phyloP scores from a whole-genome alignment of 768 basidiomycete species.

The Brasilioporus rufonigricans region DNA sequence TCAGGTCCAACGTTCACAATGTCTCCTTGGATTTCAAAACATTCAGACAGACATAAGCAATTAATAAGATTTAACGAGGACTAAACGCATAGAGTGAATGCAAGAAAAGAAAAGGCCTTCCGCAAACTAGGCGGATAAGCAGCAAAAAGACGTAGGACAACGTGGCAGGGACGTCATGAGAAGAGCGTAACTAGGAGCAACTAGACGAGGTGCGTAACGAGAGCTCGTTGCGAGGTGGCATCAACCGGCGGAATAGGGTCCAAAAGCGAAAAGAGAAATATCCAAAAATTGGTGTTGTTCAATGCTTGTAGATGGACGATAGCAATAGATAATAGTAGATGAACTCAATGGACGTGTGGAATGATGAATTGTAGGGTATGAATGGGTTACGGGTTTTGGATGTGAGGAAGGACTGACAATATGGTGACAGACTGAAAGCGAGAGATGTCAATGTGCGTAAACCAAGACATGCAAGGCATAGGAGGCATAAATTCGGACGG shows the following conservation, averaged over 20 bases:
- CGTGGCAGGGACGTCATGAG: constrained; percentile 16
- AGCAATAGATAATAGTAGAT: constrained; percentile 29
- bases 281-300: constrained; percentile 6
- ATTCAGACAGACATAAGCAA: constrained; percentile 10
- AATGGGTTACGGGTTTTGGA: constrained; percentile 1
- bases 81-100: constrained; percentile 1
- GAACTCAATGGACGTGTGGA: constrained; percentile 20
- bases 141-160: constrained; percentile 8
- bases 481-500: constrained; percentile 3
- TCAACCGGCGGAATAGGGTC: constrained; percentile 2
- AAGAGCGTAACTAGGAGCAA: constrained; percentile 18
- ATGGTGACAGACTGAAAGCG: constrained; percentile 25
- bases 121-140: constrained; percentile 7
- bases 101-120: constrained; percentile 1
- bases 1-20: no score
- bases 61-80: constrained; percentile 17
- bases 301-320: constrained; percentile 23
- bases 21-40: not conserved
- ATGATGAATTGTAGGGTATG: constrained; percentile 13
- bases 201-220: constrained; percentile 7
- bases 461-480: constrained; percentile 15
- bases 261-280: not conserved
- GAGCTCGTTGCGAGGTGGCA: constrained; percentile 16
- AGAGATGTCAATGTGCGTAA: constrained; percentile 3
- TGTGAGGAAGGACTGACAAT: constrained; percentile 17